Evolutionary conservation across 306 rosid species (phyloP), one percentile per base, ranked within the genome.

Genomic region (Castanea sativa): DNA sequence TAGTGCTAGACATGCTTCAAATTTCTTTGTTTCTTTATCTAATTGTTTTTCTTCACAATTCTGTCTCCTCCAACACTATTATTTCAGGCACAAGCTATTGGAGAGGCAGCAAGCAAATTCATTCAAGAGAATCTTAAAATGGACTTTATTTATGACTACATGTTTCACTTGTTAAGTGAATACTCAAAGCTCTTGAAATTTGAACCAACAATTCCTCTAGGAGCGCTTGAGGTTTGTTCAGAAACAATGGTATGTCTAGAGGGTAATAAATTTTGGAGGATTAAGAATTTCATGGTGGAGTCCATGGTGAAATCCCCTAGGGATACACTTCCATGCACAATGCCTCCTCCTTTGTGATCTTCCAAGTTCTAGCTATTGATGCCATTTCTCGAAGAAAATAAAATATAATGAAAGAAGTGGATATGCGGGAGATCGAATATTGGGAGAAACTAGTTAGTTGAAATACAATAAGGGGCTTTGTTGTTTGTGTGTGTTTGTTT

Each of bases 101-200:
- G 89, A 9, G 35, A 70, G 11, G 73, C 23, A 49, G 91, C 86
- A 77, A 79, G 80, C 0, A 30, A 77, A 19, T 88, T 56, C 74
- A 63, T 86, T 4, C 56, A 43, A 19, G 86, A 86, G 16, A 75
- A 88, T 33, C 63, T 88, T 14, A 86, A 55, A 55, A 86, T 88
- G 86, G 82, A 84, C n/a, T 65, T 69, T 53, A 89, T 88, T 55
- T 88, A 88, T 69, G 91, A 88, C 71, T 88, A 83, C 64, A 86
- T 83, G 86, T 82, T 86, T 55, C 86, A 88, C 70, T 49, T 79
- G 10, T 55, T 88, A 19, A 76, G 20, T 18, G 69, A 45, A 8
- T 88, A 88, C 80, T 85, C 88, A 65, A 86, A 29, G 25, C 91
- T 88, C 3, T 2, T 81, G 74, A 88, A 20, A 67, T 88, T 73